Conservation (phyloP, 2,329 filamentous ascomycete species). For the Nakataea oryzae region DNA sequence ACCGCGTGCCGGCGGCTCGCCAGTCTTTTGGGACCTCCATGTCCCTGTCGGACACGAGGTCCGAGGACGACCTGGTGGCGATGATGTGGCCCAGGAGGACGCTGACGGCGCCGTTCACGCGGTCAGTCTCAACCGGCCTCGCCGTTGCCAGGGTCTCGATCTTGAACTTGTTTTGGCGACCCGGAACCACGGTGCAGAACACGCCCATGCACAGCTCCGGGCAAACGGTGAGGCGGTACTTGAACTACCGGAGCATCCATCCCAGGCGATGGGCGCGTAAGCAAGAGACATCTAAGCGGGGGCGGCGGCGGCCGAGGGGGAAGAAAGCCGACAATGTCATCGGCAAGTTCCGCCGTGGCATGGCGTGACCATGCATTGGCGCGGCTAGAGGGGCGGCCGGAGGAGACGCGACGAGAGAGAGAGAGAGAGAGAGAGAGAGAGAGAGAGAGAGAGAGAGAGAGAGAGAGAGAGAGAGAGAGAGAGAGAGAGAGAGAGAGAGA, state of each 20-base stretch:
- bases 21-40: slow-evolving; percentile 67
- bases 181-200: slow-evolving; percentile 55
- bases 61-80: slow-evolving; percentile 56
- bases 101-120: slow-evolving; percentile 41
- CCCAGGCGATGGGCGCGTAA: neutral
- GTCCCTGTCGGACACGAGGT: slow-evolving; percentile 59
- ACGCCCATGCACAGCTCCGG: slow-evolving; percentile 71
- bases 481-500: neutral
- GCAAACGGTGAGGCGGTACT: slow-evolving; percentile 65
- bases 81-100: slow-evolving; percentile 71
- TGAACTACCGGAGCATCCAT: slow-evolving; percentile 46
- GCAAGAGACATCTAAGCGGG: neutral
- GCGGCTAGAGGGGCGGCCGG: neutral
- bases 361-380: neutral
- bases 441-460: neutral
- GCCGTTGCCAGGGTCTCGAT: slow-evolving; percentile 44
- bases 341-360: neutral
- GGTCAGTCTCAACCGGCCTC: slow-evolving; percentile 47
- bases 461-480: neutral
- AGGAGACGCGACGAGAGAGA: neutral
- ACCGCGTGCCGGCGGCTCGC: slow-evolving; percentile 33
- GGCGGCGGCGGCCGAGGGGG: neutral
- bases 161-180: slow-evolving; percentile 33
- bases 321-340: neutral
- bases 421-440: neutral